phyloP scores from a whole-genome alignment of 2,329 filamentous ascomycete genomes.

The Aspergillus tanneri region DNA sequence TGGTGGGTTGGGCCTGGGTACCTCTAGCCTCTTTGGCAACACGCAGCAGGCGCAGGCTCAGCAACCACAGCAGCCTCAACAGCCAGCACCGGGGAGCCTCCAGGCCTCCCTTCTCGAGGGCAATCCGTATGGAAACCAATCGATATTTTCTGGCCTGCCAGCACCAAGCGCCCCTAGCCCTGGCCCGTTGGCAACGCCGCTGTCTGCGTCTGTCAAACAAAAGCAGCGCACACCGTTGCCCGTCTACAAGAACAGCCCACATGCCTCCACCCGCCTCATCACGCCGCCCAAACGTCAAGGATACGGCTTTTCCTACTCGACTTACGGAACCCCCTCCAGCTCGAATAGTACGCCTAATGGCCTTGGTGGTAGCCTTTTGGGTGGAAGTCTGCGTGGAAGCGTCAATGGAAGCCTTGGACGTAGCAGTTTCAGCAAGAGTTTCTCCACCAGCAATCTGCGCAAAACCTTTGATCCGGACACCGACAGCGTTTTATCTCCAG shows the following conservation, averaged over 20 bases:
- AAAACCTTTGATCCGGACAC: slow-evolving; percentile 72
- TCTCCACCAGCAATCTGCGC: slow-evolving; percentile 82
- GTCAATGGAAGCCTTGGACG: slow-evolving; percentile 58
- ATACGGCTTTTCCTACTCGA: slow-evolving; percentile 91
- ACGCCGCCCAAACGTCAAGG: slow-evolving; percentile 79
- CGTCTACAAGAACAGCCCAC: slow-evolving; percentile 82
- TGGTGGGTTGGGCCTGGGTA: slow-evolving; percentile 27
- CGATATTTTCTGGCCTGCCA: slow-evolving; percentile 74
- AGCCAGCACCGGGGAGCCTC: slow-evolving; percentile 50
- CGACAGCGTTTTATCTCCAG: slow-evolving; percentile 81
- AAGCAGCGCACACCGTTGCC: slow-evolving; percentile 79
- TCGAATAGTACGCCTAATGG: slow-evolving; percentile 67
- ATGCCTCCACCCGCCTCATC: slow-evolving; percentile 72
- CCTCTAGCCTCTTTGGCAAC: slow-evolving; percentile 54
- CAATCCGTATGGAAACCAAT: slow-evolving; percentile 87
- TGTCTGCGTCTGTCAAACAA: slow-evolving; percentile 72
- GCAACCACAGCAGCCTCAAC: slow-evolving; percentile 47
- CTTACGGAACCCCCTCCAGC: slow-evolving; percentile 77
- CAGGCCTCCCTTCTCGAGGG: slow-evolving; percentile 77
- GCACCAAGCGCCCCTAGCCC: slow-evolving; percentile 66
- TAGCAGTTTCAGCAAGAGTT: slow-evolving; percentile 75
- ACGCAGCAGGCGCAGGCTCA: slow-evolving; percentile 55
- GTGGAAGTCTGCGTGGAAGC: slow-evolving; percentile 38
- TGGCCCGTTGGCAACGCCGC: slow-evolving; percentile 86
- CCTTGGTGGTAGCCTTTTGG: slow-evolving; percentile 64